Percentiles rank a stretch among this genome's conserved stretches.
Conservation (phyloP, 805 yeast genomes). For the Cyberlindnera mrakii region DNA sequence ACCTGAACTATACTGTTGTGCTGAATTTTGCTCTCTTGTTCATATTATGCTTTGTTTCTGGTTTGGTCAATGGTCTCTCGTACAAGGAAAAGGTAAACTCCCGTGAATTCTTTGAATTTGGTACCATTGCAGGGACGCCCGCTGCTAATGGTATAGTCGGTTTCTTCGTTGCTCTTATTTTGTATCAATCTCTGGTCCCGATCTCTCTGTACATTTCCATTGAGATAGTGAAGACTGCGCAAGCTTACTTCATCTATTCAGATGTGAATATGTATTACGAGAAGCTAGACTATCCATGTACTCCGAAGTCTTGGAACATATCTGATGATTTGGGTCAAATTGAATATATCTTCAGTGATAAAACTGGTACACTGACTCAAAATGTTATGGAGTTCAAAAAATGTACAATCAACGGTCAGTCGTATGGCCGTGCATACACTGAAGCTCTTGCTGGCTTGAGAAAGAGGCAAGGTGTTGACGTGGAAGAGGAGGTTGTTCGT, state of each 20-base stretch:
- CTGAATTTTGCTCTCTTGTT: constrained; percentile 62
- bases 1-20: constrained; percentile 62
- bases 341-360: constrained; percentile 79
- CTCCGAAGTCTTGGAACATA: constrained; percentile 80
- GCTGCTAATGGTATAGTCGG: constrained; percentile 64
- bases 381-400: constrained; percentile 83
- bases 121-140: constrained; percentile 60
- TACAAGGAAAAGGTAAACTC: constrained; percentile 44
- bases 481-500: constrained; percentile 48
- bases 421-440: constrained; percentile 77
- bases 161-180: constrained; percentile 69
- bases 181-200: constrained; percentile 77
- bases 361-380: constrained; percentile 80
- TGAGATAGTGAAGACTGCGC: constrained; percentile 77
- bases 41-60: constrained; percentile 61
- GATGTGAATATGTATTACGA: constrained; percentile 69
- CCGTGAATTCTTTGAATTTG: constrained; percentile 61
- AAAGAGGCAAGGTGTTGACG: constrained; percentile 73
- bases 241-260: constrained; percentile 73
- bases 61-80: constrained; percentile 63
- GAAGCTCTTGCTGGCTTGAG: constrained; percentile 78
- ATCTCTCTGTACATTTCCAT: constrained; percentile 77
- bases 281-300: constrained; percentile 69
- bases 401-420: constrained; percentile 65
- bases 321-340: constrained; percentile 84